Evolutionary conservation across 176 grass and related monocot species (phyloP).

Genomic region (Eleusine coracana): DNA sequence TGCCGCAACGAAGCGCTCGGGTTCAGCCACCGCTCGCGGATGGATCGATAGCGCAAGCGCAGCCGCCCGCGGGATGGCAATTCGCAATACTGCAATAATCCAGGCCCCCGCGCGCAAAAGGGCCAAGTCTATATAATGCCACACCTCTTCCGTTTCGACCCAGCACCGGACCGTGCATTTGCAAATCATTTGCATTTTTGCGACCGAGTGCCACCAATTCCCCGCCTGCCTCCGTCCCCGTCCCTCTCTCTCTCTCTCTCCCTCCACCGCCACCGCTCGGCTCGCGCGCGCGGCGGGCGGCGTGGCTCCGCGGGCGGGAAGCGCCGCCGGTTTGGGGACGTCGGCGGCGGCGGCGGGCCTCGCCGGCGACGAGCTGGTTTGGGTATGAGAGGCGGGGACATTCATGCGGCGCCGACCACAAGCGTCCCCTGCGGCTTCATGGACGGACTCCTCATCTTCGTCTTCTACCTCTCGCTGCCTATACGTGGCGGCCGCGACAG

Average conservation of each 20-base stretch:
- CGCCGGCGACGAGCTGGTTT: slow-evolving; percentile 45
- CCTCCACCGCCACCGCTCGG: slow-evolving; percentile 7
- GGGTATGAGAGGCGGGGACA: slow-evolving; percentile 80
- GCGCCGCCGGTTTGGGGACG: slow-evolving; percentile 53
- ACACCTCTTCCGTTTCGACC: not conserved
- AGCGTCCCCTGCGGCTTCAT: slow-evolving; percentile 56
- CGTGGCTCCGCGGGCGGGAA: slow-evolving; percentile 45
- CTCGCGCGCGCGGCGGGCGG: slow-evolving; percentile 28
- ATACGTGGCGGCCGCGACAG: slow-evolving; percentile 67
- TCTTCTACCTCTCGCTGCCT: slow-evolving; percentile 96
- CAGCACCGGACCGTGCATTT: slow-evolving; percentile 3
- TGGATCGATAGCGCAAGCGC: not conserved
- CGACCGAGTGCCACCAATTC: not conserved
- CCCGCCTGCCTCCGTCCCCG: not conserved
- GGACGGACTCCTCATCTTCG: slow-evolving; percentile 97
- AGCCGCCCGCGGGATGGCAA: not conserved
- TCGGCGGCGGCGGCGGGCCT: slow-evolving; percentile 39
- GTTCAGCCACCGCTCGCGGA: not conserved
- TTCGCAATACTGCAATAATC: not conserved
- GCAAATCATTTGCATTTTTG: not conserved
- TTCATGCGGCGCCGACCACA: slow-evolving; percentile 53
- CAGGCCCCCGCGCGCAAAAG: not conserved
- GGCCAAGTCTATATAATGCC: not conserved
- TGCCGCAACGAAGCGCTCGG: too few relatives aligned
- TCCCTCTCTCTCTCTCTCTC: not conserved